Conservation (phyloP, 2,329 filamentous ascomycete species). For the Zalaria obscura region DNA sequence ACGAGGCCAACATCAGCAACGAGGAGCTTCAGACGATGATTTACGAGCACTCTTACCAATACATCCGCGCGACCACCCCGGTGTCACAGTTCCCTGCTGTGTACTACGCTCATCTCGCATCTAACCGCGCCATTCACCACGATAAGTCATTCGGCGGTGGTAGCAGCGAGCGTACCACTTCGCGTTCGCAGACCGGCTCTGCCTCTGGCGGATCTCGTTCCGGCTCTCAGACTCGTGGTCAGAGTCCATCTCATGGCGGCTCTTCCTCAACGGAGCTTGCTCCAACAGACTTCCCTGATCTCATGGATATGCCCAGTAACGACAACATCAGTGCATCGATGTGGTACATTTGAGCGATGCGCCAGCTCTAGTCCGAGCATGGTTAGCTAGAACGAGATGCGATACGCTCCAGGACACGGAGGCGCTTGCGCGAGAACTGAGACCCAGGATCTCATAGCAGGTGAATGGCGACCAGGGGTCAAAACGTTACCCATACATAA, state of each 20-base stretch:
- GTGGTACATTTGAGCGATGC: constrained; percentile 34
- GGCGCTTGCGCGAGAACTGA: no score
- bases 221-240: constrained; percentile 5
- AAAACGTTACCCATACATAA: no score
- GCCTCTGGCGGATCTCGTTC: constrained; percentile 8
- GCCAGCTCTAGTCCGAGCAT: neutral
- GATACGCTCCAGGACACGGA: no score
- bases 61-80: constrained; percentile 79
- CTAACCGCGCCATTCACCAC: constrained; percentile 65
- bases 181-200: constrained; percentile 1
- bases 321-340: constrained; percentile 27
- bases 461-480: no score
- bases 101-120: constrained; percentile 90
- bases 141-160: constrained; percentile 33
- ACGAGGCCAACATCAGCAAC: constrained; percentile 56
- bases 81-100: constrained; percentile 80
- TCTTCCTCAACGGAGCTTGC: neutral
- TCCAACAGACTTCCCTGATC: constrained; percentile 4
- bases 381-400: neutral
- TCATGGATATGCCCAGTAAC: constrained; percentile 26
- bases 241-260: neutral
- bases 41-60: constrained; percentile 91
- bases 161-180: constrained; percentile 8
- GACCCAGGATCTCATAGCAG: no score
- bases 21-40: constrained; percentile 74